Evolutionary conservation across 1,284 basidiomycete species (phyloP), one percentile per base, ranked within the genome.

Genomic region (Naganishia sp.): DNA sequence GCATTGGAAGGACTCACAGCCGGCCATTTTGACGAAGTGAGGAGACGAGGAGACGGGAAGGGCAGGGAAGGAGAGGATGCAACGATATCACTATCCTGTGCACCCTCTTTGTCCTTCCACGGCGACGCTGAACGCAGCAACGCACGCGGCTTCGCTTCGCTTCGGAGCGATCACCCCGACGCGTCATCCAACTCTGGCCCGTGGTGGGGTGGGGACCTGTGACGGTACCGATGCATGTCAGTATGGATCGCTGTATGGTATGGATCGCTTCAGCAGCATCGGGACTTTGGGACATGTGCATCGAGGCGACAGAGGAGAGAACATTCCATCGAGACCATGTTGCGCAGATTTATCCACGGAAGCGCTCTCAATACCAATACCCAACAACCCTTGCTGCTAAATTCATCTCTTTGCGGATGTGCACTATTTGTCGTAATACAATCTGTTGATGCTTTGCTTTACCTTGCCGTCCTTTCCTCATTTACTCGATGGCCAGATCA

Each of bases 21-120:
- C 57, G 45, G 43, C 57, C 57, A 60, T 60, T 18, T 15, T 60
- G 46, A 45, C 28, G 55, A 17, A 43, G 28, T 17, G 43, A 39
- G 25, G n/a, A 31, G 42, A 35, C 7, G 43, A n/a, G 10, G 56
- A 13, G 56, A 35, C 7, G 10, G 52, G n/a, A 3, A 23, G 35
- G 21, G 25, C 7, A 11, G 32, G 21, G 25, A 4, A 11, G 32
- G 10, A 35, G 51, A 32, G n/a, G 52, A 54, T 18, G 28, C 28
- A 15, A 46, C 18, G 42, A 43, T 28, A 6, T 3, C 11, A 43
- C 42, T 43, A 6, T 43, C 42, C 15, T 15, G 42, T 49, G 21
- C 47, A 10, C 21, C 21, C 6, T 21, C 47, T 5, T 47, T 5
- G 31, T 53, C 31, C 52, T 53, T 53, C 52, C 52, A 53, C 52